Base-by-base conservation (phyloP, 768 basidiomycete genomes). In the Tricholoma saponaceum region DNA sequence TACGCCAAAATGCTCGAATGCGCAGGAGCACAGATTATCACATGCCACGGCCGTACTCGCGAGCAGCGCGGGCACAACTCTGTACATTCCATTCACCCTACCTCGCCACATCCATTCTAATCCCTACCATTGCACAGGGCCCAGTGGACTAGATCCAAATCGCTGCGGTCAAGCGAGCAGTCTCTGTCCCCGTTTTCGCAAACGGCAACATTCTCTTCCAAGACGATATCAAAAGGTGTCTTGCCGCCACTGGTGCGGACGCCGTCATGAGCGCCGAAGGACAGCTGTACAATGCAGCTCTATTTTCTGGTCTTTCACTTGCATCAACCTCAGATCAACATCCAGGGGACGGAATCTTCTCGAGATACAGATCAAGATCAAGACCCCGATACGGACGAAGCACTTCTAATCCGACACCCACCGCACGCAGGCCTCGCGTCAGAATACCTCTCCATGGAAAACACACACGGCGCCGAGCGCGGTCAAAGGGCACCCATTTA, bases 251-350 rank as follows among this genome's bases (percentile, higher is more conserved):
- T 0, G 92, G 94, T 13, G 89, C 85, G 5, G 94, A 97, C 65
- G 96, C 85, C 0, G 86, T 98, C 57, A 97, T 98, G 95, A 87
- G 85, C 43, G 97, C 95, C 1, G 97, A 97, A 74, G 95, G 92
- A 0, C 87, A 95, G 60, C 76, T 99, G 0, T 97, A 97, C 69
- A 98, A 99, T 66, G 89, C 92, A 0, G 86, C 93, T 0, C 67
- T 98, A 12, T 98, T 92, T 63, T 71, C 72, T 13, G 74, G 66
- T 32, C 67, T 73, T 60, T 51, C 59, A 2, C 28, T 46, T 23
- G 25, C 55, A 39, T 52, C 60, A 28, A 22, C 35, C 20, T 16
- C 53, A 8, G n/a, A 39, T 30, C 20, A 49, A 22, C 39, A 20
- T 41, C 16, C n/a, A 41, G 33, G 47, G 59, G 39, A 12, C 61